These are phyloP conservation scores for Melanomma pulvis-pyrius DNA, from an alignment of 495 filamentous ascomycete species.

Conservation along the genomic window DNA sequence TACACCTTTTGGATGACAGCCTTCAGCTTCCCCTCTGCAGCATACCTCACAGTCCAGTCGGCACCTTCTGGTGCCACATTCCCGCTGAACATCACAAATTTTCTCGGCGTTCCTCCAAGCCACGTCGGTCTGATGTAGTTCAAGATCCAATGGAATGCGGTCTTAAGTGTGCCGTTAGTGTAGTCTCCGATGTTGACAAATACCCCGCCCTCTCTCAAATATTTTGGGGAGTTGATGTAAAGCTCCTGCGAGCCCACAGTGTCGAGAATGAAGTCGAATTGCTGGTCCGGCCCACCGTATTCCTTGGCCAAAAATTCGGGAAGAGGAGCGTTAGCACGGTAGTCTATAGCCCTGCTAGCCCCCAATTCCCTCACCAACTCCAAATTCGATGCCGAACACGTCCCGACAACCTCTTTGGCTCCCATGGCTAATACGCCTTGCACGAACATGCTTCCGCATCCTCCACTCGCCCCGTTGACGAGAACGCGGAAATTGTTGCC, in stretches of 20 bases:
- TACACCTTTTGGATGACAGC: slow-evolving; percentile 11
- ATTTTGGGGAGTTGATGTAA: slow-evolving; percentile 40
- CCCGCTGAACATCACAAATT: slow-evolving; percentile 35
- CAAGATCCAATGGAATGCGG: slow-evolving; percentile 29
- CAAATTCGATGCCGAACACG: slow-evolving; percentile 45
- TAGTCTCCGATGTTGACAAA: slow-evolving; percentile 45
- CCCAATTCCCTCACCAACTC: slow-evolving; percentile 45
- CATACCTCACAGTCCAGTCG: neutral
- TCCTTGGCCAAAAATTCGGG: slow-evolving; percentile 35
- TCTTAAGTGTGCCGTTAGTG: slow-evolving; percentile 28
- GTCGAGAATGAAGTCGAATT: slow-evolving; percentile 47
- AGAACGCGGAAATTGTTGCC: slow-evolving; percentile 29
- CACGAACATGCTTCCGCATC: slow-evolving; percentile 46
- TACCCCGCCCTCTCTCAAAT: slow-evolving; percentile 41
- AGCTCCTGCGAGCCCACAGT: slow-evolving; percentile 42
- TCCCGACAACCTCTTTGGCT: slow-evolving; percentile 44
- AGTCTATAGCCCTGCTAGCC: slow-evolving; percentile 33
- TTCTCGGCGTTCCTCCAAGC: slow-evolving; percentile 46
- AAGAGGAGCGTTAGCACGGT: slow-evolving; percentile 24
- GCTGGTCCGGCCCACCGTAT: slow-evolving; percentile 11
- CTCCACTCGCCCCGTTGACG: slow-evolving; percentile 50
- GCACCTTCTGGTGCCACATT: neutral
- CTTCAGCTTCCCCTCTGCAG: slow-evolving; percentile 21
- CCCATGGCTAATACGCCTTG: slow-evolving; percentile 47
- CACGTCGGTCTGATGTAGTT: slow-evolving; percentile 43